Percentiles rank a stretch among this genome's conserved stretches.
Conservation (phyloP, 2,329 filamentous ascomycete species). For the Trichophyton verrucosum region DNA sequence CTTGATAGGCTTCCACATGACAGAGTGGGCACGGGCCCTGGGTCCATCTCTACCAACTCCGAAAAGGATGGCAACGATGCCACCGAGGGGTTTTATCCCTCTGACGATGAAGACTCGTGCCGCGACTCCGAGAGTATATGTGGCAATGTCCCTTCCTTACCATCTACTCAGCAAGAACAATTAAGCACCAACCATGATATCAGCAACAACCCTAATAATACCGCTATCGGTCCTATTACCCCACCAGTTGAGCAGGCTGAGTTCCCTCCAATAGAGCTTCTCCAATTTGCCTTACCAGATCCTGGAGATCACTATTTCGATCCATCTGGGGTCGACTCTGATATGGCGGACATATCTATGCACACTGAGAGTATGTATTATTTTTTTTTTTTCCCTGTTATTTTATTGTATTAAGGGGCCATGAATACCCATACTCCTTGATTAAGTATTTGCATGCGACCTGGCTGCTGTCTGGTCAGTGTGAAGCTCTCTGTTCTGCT, state of each 20-base stretch:
- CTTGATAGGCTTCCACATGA: slow-evolving; percentile 5
- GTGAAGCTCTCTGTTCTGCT: background rate
- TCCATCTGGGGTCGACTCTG: background rate
- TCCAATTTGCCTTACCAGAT: background rate
- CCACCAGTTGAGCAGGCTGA: background rate
- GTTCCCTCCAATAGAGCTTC: background rate
- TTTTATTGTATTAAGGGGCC: background rate
- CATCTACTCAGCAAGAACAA: background rate
- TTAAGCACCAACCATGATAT: no score
- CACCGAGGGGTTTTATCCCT: slow-evolving; percentile 11
- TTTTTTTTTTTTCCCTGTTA: slow-evolving; percentile 5
- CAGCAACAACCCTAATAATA: background rate
- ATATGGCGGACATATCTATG: slow-evolving; percentile 6
- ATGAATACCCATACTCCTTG: background rate
- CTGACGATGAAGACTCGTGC: slow-evolving; percentile 9
- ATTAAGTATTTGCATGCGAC: background rate
- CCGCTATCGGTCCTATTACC: background rate
- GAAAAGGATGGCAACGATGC: background rate
- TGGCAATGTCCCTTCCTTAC: background rate
- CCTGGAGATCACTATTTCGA: slow-evolving; percentile 3
- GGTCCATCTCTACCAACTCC: background rate
- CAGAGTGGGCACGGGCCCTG: background rate
- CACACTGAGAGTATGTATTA: slow-evolving; percentile 14
- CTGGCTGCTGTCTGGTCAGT: background rate
- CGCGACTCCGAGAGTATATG: background rate